Evolutionary conservation across 805 yeast genomes (phyloP).

Genomic region (Lipomyces yamadae): DNA sequence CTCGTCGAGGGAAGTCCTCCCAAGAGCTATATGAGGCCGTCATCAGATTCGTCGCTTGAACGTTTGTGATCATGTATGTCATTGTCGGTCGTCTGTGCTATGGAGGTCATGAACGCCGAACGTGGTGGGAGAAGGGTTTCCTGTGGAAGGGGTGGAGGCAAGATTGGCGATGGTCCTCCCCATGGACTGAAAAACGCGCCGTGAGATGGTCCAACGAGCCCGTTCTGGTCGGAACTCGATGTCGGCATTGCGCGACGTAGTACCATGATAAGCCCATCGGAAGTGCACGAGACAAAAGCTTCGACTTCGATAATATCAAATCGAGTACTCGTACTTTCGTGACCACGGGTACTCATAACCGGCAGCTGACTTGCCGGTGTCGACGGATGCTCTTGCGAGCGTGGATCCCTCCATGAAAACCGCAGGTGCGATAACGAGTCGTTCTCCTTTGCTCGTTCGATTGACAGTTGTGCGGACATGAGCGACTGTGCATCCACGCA

Average conservation of each 20-base stretch:
- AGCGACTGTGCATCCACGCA: slow-evolving; percentile 19
- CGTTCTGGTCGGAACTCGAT: slow-evolving; percentile 2
- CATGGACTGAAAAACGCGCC: slow-evolving; percentile 20
- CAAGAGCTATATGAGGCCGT: not conserved
- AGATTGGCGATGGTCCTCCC: slow-evolving; percentile 13
- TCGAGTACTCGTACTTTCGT: not conserved
- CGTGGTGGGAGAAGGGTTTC: not conserved
- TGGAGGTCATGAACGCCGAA: not conserved
- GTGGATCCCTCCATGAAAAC: slow-evolving; percentile 27
- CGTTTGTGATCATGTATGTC: not conserved
- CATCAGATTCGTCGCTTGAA: not conserved
- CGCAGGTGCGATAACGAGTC: slow-evolving; percentile 23
- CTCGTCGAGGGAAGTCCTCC: too few species aligned
- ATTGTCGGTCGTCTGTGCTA: not conserved
- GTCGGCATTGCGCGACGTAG: slow-evolving; percentile 18
- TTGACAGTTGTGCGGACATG: slow-evolving; percentile 16
- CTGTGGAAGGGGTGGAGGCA: slow-evolving; percentile 14
- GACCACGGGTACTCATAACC: not conserved
- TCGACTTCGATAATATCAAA: slow-evolving; percentile 11
- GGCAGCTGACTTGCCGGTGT: slow-evolving; percentile 3
- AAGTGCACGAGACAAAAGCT: slow-evolving; percentile 24
- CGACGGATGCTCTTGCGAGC: slow-evolving; percentile 13
- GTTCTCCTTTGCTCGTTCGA: slow-evolving; percentile 30
- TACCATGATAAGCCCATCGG: slow-evolving; percentile 29
- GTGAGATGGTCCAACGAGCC: not conserved